Evolutionary conservation across 768 basidiomycete species (phyloP), one percentile per base, ranked within the genome.

Genomic region (Lanmaoa rubissima): DNA sequence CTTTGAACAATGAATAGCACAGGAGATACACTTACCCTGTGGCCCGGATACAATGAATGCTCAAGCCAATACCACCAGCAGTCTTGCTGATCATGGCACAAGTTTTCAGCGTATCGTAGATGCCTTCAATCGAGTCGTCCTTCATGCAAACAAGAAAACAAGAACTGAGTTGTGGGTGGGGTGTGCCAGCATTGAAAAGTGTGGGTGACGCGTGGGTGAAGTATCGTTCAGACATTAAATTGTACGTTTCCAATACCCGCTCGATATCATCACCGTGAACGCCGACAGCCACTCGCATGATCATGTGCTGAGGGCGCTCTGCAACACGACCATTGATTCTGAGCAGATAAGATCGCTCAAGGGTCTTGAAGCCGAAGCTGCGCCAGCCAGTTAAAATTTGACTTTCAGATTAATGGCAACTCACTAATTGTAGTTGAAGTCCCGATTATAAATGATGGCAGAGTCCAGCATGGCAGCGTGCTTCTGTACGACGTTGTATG

Each of bases 11-110:
- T 9, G 14, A 41, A 34, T 19, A 14, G 10, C 2, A 26, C 24
- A 31, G 40, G 4, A 43, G 54, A 40, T 17, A n/a, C 26, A 70
- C 84, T 28, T 66, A 92, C 92, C 92, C 92, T 43, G 92, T 98
- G 13, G 96, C 94, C 52, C 97, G 89, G 64, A 99, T 98, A 73
- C 89, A 90, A 77, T 98, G 94, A 61, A 99, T 97, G 73, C 81
- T 92, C 59, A 99, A 76, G 50, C 97, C 97, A 70, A 98, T 98
- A 51, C 97, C 97, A 65, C 97, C 97, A 26, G 97, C 97, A 6
- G 94, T 97, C 80, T 99, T 98, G 69, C 94, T 96, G 73, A 99
- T 99, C 90, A 98, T 92, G 5, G 97, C 97, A 69, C 97, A 98
- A 59, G 84, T 92, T 80, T 98, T 98, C 64, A 99, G 80, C 1